These are phyloP conservation scores for Tetracladium setigerum DNA, from an alignment of 495 filamentous ascomycete species.

Conservation along the genomic window DNA sequence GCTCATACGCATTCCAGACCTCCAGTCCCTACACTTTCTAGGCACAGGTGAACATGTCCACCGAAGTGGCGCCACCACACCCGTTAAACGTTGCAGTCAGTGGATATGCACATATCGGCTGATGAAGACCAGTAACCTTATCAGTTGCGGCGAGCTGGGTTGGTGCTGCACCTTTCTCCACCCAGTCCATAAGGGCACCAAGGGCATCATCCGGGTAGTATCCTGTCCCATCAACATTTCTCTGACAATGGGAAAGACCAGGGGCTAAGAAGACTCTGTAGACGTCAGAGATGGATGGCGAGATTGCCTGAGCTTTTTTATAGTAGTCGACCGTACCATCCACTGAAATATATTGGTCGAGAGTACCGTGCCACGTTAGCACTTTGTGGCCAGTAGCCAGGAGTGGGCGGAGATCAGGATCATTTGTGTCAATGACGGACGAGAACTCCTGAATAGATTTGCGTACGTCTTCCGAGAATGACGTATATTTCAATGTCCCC, in stretches of 20 bases:
- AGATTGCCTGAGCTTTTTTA: neutral
- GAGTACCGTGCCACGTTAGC: conserved; percentile 40
- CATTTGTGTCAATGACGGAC: conserved; percentile 5
- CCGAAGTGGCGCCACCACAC: too few relatives aligned
- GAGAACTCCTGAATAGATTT: neutral
- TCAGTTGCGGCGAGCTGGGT: conserved; percentile 23
- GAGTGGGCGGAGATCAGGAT: conserved; percentile 35
- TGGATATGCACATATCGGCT: too few relatives aligned
- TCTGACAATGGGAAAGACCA: conserved; percentile 26
- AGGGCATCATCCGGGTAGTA: conserved; percentile 19
- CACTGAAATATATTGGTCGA: neutral
- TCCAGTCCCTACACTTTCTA: too few relatives aligned
- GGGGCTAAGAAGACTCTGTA: conserved; percentile 31
- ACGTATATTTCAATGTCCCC: conserved; percentile 9
- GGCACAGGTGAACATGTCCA: too few relatives aligned
- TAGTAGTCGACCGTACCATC: neutral
- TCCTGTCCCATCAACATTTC: conserved; percentile 19
- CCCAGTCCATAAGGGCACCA: conserved; percentile 31
- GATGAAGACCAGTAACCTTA: too few relatives aligned
- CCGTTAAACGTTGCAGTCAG: too few relatives aligned
- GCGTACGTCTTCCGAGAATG: conserved; percentile 6
- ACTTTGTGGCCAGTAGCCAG: conserved; percentile 38
- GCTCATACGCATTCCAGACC: too few relatives aligned
- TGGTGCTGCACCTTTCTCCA: conserved; percentile 30
- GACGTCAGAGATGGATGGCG: conserved; percentile 13